These are phyloP conservation scores for Dryadomyces quercivorus DNA, from an alignment of 2,329 filamentous ascomycete species.

Conservation along the genomic window DNA sequence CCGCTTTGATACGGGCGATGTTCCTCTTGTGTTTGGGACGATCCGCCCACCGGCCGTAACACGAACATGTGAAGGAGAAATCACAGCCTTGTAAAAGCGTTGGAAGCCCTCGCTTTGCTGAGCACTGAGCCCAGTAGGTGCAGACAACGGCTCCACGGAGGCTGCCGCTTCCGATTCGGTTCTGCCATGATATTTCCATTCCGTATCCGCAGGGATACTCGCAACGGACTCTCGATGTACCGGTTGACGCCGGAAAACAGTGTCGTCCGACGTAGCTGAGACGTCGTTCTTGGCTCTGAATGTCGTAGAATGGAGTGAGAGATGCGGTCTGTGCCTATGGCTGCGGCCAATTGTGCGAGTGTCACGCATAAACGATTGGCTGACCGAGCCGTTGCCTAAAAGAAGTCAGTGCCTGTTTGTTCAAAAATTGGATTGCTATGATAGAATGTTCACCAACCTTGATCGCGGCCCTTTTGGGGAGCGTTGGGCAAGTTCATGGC, in stretches of 20 bases:
- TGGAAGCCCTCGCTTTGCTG: conserved; percentile 55
- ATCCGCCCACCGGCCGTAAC: conserved; percentile 57
- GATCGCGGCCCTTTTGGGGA: conserved; percentile 5
- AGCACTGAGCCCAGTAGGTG: conserved; percentile 37
- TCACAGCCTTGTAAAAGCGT: conserved; percentile 55
- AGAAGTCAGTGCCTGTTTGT: not conserved
- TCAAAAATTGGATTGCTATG: not conserved
- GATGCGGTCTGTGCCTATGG: conserved; percentile 6
- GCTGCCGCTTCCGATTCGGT: conserved; percentile 31
- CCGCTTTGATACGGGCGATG: conserved; percentile 39
- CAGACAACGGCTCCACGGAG: conserved; percentile 38
- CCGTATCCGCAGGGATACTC: conserved; percentile 13
- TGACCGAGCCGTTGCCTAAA: not conserved
- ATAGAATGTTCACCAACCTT: conserved; percentile 4
- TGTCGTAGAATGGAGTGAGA: not conserved
- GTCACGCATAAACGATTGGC: not conserved
- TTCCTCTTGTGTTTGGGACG: conserved; percentile 48
- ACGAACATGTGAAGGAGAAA: conserved; percentile 53
- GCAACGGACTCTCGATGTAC: not conserved
- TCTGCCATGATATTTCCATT: conserved; percentile 25
- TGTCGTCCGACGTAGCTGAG: conserved; percentile 23
- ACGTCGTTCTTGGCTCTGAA: conserved; percentile 17
- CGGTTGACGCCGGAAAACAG: conserved; percentile 16
- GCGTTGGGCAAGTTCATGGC: conserved; percentile 2
- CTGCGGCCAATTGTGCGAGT: conserved; percentile 6